Evolutionary conservation across 176 grass and related monocot species (phyloP), one percentile per base, ranked within the genome.

Genomic region (Puya raimondii): DNA sequence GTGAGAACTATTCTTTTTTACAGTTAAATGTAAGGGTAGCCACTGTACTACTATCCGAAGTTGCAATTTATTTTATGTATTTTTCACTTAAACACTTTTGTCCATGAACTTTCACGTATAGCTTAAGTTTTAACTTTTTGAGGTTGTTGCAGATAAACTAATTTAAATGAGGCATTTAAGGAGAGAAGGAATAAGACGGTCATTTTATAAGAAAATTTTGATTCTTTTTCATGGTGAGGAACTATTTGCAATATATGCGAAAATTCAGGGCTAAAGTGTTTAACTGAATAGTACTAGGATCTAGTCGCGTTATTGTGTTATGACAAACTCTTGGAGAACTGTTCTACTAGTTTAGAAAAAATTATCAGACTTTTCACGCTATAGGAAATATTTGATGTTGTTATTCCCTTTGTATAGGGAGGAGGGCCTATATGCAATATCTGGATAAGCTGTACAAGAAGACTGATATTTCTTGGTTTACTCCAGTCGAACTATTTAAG

Each of bases 401-500:
- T 22, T 13, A 50, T 49, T 61, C 10, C 50, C 66, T 48, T 76
- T 52, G 49, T 63, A 23, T 68, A 97, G 94, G 89, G 63, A 92
- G 94, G 72, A 87, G 23, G 65, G 84, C 86, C 11, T 97, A 97
- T 61, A 81, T 88, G 82, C 72, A 88, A 22, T 73, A 92, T 83
- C 77, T 97, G 57, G 87, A 92, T 70, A 90, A 84, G 42, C 80
- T 92, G 42, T 92, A 97, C 57, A 97, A 97, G 77, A 87, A 87
- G 69, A 89, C 92, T 72, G 86, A 92, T 66, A 92, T 92, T 68
- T 75, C 94, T 75, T 97, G 94, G 89, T 97, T 92, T 59, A 97
- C 94, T 81, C 94, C 89, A 29, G 89, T 97, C 47, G 89, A 97
- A 47, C 89, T 97, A 50, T 97, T 92, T 51, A 97, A 90, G 89